These are phyloP conservation scores for Metschnikowia proteae DNA, from an alignment of 805 yeast species.

Conservation along the genomic window DNA sequence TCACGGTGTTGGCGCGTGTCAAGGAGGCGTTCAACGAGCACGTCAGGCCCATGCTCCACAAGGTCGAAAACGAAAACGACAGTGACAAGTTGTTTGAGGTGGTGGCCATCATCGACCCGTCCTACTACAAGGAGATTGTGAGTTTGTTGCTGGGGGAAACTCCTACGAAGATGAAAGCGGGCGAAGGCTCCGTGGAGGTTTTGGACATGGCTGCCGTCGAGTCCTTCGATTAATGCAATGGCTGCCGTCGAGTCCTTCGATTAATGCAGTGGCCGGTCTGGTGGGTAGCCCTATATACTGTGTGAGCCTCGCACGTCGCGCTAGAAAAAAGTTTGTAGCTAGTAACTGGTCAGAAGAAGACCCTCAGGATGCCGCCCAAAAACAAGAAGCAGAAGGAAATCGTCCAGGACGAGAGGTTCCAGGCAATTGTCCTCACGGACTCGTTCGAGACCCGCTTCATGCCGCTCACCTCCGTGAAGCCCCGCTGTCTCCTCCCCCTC, in stretches of 20 bases:
- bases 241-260: constrained; percentile 53
- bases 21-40: constrained; percentile 33
- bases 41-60: constrained; percentile 33
- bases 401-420: constrained; percentile 70
- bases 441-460: constrained; percentile 87
- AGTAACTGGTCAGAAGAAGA: background rate
- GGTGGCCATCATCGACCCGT: constrained; percentile 79
- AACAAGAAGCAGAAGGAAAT: constrained; percentile 53
- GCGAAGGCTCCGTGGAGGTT: constrained; percentile 72
- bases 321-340: constrained; percentile 1
- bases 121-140: constrained; percentile 67
- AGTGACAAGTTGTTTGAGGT: constrained; percentile 43
- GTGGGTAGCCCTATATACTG: background rate
- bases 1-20: constrained; percentile 54
- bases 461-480: constrained; percentile 83
- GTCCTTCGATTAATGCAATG: constrained; percentile 25
- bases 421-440: constrained; percentile 93
- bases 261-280: background rate
- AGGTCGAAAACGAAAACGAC: constrained; percentile 36
- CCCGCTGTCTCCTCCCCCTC: constrained; percentile 87
- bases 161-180: constrained; percentile 38
- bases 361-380: constrained; percentile 41
- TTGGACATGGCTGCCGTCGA: constrained; percentile 85
- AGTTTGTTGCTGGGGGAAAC: constrained; percentile 51
- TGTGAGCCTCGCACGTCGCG: constrained; percentile 5